These are phyloP conservation scores for Angomonas ambiguus DNA, from an alignment of 208 protist species.

Conservation along the genomic window DNA sequence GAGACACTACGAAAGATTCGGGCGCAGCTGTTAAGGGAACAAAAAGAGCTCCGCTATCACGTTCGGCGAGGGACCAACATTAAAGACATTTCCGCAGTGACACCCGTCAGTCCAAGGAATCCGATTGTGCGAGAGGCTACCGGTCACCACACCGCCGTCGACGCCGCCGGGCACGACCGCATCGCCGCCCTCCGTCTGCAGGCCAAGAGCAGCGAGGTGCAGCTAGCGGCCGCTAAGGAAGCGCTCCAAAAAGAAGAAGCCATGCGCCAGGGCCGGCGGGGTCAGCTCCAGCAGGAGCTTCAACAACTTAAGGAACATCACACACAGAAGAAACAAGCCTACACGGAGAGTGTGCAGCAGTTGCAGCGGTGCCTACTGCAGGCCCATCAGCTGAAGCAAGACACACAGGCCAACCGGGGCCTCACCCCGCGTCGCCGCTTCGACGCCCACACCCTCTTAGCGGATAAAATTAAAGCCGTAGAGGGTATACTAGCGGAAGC, in stretches of 20 bases:
- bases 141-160: conserved; percentile 19
- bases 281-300: conserved; percentile 2
- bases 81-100: conserved; percentile 35
- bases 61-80: conserved; percentile 64
- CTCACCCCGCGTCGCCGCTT: conserved; percentile 1
- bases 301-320: neutral
- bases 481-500: neutral
- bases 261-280: conserved; percentile 11
- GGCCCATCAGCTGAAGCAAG: conserved; percentile 6
- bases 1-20: conserved; percentile 28
- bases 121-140: conserved; percentile 22
- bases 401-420: neutral
- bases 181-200: conserved; percentile 40
- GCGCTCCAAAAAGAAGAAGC: conserved; percentile 6
- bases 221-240: conserved; percentile 19
- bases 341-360: conserved; percentile 2
- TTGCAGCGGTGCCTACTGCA: conserved; percentile 5
- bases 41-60: conserved; percentile 45
- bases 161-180: conserved; percentile 31
- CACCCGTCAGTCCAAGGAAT: conserved; percentile 21
- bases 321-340: conserved; percentile 1
- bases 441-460: neutral
- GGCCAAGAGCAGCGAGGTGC: conserved; percentile 21
- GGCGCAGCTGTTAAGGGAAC: conserved; percentile 22
- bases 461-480: neutral